Evolutionary conservation across 2,329 filamentous ascomycete species (phyloP), one percentile per base, ranked within the genome.

Genomic region (Xylariaceae sp.): DNA sequence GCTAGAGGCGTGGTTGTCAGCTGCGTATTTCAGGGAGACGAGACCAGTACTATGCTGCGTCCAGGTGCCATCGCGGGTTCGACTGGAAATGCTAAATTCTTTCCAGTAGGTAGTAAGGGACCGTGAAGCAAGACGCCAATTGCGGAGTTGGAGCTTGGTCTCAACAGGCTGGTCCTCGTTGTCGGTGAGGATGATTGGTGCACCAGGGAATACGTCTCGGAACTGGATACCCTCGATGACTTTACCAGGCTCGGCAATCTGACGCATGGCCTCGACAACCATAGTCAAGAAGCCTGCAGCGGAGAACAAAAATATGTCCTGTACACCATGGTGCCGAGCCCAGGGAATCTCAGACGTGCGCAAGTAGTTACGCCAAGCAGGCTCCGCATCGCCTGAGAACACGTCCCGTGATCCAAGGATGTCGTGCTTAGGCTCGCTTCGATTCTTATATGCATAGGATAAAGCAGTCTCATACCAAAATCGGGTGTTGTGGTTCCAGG

Each of bases 291-390:
- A 70, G 1, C 68, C 67, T 1, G 73, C 71, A n/a, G 71, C 75
- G 32, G 78, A 75, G 49, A 76, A 78, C 51, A 80, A 71, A 52
- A 76, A 74, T 41, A 76, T 73, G 57, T 69, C 73, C 41, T 76
- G 69, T 53, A 80, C 75, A 41, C 69, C 62, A 61, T 80, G 79
- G 57, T 80, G 76, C 40, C 74, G 67, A 8, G 77, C 70, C 63
- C 80, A 81, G 2, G 72, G 71, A 1, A 71, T 43, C 47, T 73
- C 68, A 10, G 58, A 61, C 7, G 67, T 59, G n/a, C 67, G 67
- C 19, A 72, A 55, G n/a, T 70, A 63, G 43, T 72, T 68, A 1
- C 70, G 64, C 69, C 70, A 73, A 4, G 61, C 62, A 0, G 70
- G 70, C 34, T 68, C 63, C 6, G 51, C 56, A n/a, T 67, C 62